These are phyloP conservation scores for Lactarius vividus DNA, from an alignment of 768 basidiomycete genomes.

Conservation along the genomic window DNA sequence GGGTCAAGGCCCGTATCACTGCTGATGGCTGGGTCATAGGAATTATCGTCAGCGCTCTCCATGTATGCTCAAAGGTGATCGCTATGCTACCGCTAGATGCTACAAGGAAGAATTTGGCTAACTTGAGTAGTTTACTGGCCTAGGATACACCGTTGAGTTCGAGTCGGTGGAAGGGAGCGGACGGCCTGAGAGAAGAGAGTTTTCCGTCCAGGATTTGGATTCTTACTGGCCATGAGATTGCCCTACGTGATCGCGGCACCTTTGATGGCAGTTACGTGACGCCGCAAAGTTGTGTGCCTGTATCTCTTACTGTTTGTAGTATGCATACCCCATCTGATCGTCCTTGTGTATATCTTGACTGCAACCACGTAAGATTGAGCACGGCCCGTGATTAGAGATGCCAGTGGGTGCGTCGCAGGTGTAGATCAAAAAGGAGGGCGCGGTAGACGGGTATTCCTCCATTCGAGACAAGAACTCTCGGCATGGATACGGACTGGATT, in stretches of 20 bases:
- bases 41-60: conserved; percentile 30
- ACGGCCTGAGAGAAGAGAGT: conserved; percentile 5
- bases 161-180: conserved; percentile 14
- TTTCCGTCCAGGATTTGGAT: neutral
- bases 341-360: neutral
- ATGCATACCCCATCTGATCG: neutral
- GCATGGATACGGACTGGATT: neutral
- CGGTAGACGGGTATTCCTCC: neutral
- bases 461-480: neutral
- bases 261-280: neutral
- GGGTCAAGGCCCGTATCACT: conserved; percentile 33
- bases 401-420: too few species aligned
- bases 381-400: too few species aligned
- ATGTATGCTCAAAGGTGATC: conserved; percentile 27
- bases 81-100: neutral
- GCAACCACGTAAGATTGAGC: too few species aligned
- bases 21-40: conserved; percentile 37
- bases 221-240: conserved; percentile 1
- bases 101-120: neutral
- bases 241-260: neutral
- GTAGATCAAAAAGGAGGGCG: too few species aligned
- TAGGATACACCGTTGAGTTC: conserved; percentile 9
- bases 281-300: neutral
- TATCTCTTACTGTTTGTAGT: neutral
- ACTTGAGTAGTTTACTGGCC: conserved; percentile 15